Evolutionary conservation across 805 yeast genomes (phyloP), one percentile per base, ranked within the genome.

Genomic region (Kockiozyma suomiensis): DNA sequence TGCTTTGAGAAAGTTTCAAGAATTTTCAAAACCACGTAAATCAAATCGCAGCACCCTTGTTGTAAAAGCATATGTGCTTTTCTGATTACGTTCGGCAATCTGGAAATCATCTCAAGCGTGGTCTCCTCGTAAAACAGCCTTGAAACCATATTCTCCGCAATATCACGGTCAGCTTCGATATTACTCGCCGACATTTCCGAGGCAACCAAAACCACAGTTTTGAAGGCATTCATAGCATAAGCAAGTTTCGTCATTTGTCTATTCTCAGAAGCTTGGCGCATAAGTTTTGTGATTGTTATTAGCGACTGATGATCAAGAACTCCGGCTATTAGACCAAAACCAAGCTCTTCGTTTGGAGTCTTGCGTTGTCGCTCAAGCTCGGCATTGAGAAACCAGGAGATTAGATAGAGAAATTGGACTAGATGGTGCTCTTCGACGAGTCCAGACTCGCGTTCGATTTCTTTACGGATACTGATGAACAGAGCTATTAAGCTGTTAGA

Each of bases 341-440:
- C 65, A 15, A 47, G 46, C n/a, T 57, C 58, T n/a, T 53, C 54
- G 21, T 67, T 45, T 25, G 62, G 58, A 2, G 26, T 33, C 2
- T 28, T 15, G 26, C 59, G 46, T n/a, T 55, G 62, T 17, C 76
- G 65, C 10, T 64, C 61, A 21, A 87, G 75, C 66, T 87, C 90
- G 60, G 83, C 90, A 35, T 80, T 80, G 50, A 90, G 75, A 66
- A 90, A 86, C 97, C 97, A 93, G 0, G 89, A 78, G 4, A 81
- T 74, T 4, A 88, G 75, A 59, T 82, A 77, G 43, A 88, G 80
- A 69, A 81, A 91, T 47, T 83, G 83, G 51, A 72, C 72, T 28
- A 60, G 52, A 52, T 70, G 70, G 17, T 23, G 61, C 19, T 56
- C 70, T 28, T 66, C 59, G 10, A 75, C 52, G 3, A 73, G 72